Base-by-base conservation (phyloP, 352 stramenopile genomes). In the Peronospora belbahrii region DNA sequence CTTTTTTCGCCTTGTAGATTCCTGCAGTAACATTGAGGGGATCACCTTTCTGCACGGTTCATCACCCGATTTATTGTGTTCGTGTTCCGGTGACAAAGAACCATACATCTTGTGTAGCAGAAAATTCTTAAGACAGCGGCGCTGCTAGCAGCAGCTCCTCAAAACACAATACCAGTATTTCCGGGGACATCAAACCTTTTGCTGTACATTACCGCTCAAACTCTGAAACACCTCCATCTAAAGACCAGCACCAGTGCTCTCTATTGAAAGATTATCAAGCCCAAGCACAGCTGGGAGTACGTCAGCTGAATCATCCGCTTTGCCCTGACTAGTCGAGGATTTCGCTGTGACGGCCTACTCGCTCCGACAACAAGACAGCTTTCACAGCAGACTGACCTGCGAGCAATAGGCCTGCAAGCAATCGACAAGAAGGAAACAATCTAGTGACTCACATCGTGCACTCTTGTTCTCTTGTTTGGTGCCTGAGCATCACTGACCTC, bases 391-490 rank as follows among this genome's bases (percentile, higher is more conserved):
- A 53, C 32, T 5, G 23, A 43, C 11, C 20, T 19, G 7, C 24
- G 18, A 59, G 15, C 23, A 40, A 24, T 13, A 15, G n/a, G n/a
- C n/a, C n/a, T n/a, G n/a, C 19, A 6, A 17, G 30, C 30, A n/a
- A n/a, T n/a, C n/a, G n/a, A n/a, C n/a, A n/a, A n/a, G 24, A 34
- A 5, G 17, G 7, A 23, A 11, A 25, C 23, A 14, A 37, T 6
- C 15, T 15, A 52, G 20, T 15, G 23, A 23, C 13, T 37, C 27
- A n/a, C 14, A 28, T 28, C 48, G 33, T 11, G 47, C 50, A 3
- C 19, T 83, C 11, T 70, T 77, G 30, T 62, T 71, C 18, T 62
- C 50, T 6, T 48, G 52, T 2, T 33, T 73, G 3, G 37, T 74
- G n/a, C 44, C n/a, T 87, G 15, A 53, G 30, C 10, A 23, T 62